Evolutionary conservation across 495 filamentous ascomycete genomes (phyloP).

Genomic region (Bacidia rubella): DNA sequence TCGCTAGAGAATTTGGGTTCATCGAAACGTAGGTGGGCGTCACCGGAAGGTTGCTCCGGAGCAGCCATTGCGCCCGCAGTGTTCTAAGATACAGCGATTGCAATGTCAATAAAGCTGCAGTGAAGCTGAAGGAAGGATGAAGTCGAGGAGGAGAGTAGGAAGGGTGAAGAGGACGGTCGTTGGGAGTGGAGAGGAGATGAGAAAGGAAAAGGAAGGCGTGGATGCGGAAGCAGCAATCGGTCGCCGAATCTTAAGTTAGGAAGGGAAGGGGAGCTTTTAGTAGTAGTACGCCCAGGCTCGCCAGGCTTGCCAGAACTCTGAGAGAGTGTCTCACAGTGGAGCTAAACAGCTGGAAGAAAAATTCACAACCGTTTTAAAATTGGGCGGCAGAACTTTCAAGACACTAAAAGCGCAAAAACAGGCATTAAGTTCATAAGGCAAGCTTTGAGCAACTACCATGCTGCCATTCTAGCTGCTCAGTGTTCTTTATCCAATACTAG

Average conservation of each 20-base stretch:
- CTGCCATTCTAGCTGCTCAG: no score
- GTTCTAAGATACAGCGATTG: slow-evolving; percentile 8
- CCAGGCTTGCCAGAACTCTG: not conserved
- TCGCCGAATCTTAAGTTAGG: slow-evolving; percentile 1
- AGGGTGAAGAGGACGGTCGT: not conserved
- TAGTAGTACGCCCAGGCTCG: not conserved
- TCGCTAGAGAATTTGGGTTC: slow-evolving; percentile 13
- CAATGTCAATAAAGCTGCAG: slow-evolving; percentile 15
- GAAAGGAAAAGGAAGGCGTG: slow-evolving; percentile 2
- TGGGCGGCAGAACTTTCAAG: not conserved
- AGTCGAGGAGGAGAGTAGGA: slow-evolving; percentile 4
- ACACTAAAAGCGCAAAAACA: no score
- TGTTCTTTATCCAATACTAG: not conserved
- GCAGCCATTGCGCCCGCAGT: slow-evolving; percentile 15
- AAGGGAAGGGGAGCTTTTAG: not conserved
- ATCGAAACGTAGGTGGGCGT: slow-evolving; percentile 14
- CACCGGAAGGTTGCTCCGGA: slow-evolving; percentile 12
- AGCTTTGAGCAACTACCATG: no score
- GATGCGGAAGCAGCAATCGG: not conserved
- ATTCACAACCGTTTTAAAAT: not conserved
- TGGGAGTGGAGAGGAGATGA: slow-evolving; percentile 12
- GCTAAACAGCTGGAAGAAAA: not conserved
- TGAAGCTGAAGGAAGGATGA: slow-evolving; percentile 4
- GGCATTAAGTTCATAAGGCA: no score
- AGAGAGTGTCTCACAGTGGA: not conserved